phyloP scores from a whole-genome alignment of 129 eudicot species.

The Smallanthus sonchifolius region DNA sequence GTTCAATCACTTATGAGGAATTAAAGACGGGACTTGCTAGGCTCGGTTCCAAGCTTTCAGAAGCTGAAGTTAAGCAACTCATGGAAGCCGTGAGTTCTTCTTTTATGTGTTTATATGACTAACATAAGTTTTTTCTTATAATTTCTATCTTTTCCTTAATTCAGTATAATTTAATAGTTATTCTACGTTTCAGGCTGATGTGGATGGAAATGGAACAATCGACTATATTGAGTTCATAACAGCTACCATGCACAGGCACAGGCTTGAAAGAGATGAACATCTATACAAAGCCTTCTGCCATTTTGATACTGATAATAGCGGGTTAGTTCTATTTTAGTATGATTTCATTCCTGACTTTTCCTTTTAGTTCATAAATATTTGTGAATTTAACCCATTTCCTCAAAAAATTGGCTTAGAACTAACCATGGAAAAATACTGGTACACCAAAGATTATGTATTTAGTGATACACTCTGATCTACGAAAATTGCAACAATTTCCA shows the following conservation, averaged over 20 bases:
- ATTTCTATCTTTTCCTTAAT: background rate
- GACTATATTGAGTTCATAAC: constrained; percentile 49
- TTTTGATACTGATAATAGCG: constrained; percentile 47
- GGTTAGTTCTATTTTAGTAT: constrained; percentile 26
- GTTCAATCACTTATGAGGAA: background rate
- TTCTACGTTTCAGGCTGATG: constrained; percentile 39
- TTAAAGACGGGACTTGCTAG: background rate
- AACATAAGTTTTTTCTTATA: background rate
- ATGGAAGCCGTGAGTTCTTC: background rate
- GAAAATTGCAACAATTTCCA: constrained; percentile 3
- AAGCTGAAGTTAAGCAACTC: background rate
- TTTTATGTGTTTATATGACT: background rate
- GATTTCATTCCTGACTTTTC: background rate
- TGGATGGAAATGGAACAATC: constrained; percentile 49
- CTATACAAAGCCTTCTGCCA: constrained; percentile 45
- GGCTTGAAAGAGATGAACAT: constrained; percentile 47
- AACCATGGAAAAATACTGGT: background rate
- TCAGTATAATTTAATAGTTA: background rate
- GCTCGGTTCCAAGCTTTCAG: background rate
- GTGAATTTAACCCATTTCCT: background rate
- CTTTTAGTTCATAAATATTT: background rate
- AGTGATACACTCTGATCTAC: background rate
- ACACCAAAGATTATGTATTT: background rate
- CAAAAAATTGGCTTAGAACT: background rate
- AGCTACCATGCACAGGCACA: constrained; percentile 51